Evolutionary conservation across 306 rosid species (phyloP), one percentile per base, ranked within the genome.

Genomic region (Dryas drummondii): DNA sequence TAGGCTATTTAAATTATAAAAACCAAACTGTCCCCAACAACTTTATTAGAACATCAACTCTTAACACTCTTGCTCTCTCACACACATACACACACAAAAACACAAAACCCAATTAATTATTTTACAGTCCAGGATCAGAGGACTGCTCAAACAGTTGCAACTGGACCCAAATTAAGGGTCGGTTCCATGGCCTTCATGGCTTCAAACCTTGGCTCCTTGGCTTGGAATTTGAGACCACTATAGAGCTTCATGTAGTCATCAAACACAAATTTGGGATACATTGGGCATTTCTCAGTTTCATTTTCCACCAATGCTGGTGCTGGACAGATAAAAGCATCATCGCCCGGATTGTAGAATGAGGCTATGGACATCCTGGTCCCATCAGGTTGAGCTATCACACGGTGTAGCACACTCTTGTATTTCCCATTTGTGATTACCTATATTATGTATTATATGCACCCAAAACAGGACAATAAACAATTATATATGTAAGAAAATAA

Each of bases 191-290:
- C 84, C 84, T 91, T 96, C 94, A 96, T 90, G 55, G 90, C 96
- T 84, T 96, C 97, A 76, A 96, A 96, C 64, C 99, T 92, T 53
- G 98, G 98, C 57, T 96, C 98, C 66, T 96, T 96, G n/a, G 87
- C 99, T 72, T 96, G 90, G 77, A 96, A 96, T 73, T 96, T 96
- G 19, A 92, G 80, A 14, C 96, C 97, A 17, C 87, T 71, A 52
- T 96, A 92, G 70, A 90, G 96, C 84, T 92, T 92, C 99, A 96
- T 96, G 90, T 92, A 96, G 77, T 96, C 99, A 27, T 96, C 90
- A 76, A 96, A 96, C 57, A 96, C 89, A 61, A 96, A 96, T 63
- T 92, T 96, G 5, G 99, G 99, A 83, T 96, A 96, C 5, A 76
- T 68, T 14, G 86, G 84, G 76, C 50, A 66, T 56, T 84, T 69